phyloP scores from a whole-genome alignment of 345 rosid genomes.

The Syzygium aqueum region DNA sequence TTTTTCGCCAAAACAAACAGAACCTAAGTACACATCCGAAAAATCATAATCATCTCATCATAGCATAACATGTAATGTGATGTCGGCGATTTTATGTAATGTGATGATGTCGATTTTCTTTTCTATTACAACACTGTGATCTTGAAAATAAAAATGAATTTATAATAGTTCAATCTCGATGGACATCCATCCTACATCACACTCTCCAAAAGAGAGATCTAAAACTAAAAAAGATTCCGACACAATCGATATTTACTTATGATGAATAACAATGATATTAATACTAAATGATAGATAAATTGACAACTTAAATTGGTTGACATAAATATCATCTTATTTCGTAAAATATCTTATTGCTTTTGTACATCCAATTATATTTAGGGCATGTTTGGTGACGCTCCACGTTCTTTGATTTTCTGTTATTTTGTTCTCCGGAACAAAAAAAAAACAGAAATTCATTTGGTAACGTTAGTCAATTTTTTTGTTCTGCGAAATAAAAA shows the following conservation, averaged over 20 bases:
- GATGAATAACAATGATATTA: not conserved
- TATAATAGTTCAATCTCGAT: not conserved
- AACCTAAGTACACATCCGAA: not conserved
- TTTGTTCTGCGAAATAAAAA: no score
- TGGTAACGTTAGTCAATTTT: no score
- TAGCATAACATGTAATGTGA: not conserved
- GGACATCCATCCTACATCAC: not conserved
- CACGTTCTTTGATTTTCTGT: no score
- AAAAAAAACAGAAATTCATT: no score
- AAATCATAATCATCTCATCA: no score
- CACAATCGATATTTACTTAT: not conserved
- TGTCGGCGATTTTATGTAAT: no score
- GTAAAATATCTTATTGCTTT: not conserved
- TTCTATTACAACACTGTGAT: not conserved
- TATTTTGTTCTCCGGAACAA: no score
- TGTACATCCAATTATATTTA: not conserved
- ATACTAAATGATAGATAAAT: not conserved
- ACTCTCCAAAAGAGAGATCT: not conserved
- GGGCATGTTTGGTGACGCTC: no score
- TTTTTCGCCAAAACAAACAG: no score
- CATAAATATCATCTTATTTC: no score
- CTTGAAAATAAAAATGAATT: not conserved
- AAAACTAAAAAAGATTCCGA: not conserved
- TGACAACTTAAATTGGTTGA: not conserved
- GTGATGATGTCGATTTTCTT: not conserved